phyloP scores from a whole-genome alignment of 257 asterid species.

The Jacaranda copaia region DNA sequence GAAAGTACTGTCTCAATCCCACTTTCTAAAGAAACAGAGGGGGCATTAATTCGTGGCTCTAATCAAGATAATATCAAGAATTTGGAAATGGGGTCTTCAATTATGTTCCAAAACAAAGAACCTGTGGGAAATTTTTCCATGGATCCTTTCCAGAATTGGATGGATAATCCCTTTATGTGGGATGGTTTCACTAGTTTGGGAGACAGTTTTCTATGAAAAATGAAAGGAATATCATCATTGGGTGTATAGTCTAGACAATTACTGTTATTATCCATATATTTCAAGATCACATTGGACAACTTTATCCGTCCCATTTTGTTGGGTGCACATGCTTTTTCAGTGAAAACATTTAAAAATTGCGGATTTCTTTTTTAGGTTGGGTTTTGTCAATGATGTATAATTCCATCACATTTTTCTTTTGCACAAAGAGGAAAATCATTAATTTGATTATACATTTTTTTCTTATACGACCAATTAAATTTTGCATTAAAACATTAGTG shows the following conservation, averaged over 20 bases:
- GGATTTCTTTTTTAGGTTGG: background rate
- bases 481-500: no score
- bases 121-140: slow-evolving; percentile 30
- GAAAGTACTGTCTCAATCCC: slow-evolving; percentile 20
- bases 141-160: slow-evolving; percentile 61
- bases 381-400: no score
- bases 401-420: no score
- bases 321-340: background rate
- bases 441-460: no score
- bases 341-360: background rate
- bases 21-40: slow-evolving; percentile 32
- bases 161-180: slow-evolving; percentile 66
- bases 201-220: slow-evolving; percentile 51
- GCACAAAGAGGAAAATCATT: no score
- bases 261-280: background rate
- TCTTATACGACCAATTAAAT: background rate
- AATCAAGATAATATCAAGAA: slow-evolving; percentile 28
- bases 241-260: slow-evolving; percentile 12
- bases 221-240: background rate
- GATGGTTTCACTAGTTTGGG: slow-evolving; percentile 55
- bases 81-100: slow-evolving; percentile 40
- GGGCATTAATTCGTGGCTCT: background rate
- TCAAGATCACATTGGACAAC: background rate
- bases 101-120: slow-evolving; percentile 35
- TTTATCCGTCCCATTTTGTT: background rate